Percentiles rank a stretch among this genome's conserved stretches.
Conservation (phyloP, 1,139 yeast genomes). For the Saccharomycopsis crataegensis region DNA sequence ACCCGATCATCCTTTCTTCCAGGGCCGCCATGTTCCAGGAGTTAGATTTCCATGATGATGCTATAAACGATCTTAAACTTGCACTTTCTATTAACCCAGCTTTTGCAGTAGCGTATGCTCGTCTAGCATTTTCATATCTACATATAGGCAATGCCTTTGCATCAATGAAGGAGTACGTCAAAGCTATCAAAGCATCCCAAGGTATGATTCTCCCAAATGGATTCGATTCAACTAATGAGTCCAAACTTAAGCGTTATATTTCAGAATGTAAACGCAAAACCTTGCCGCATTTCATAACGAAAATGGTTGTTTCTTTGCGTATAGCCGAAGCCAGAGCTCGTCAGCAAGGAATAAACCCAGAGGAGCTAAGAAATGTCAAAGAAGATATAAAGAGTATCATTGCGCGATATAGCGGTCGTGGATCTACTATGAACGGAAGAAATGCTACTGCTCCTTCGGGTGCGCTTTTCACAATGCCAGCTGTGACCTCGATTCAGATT, state of each 20-base stretch:
- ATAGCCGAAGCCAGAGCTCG: constrained; percentile 15
- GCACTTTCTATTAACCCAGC: constrained; percentile 28
- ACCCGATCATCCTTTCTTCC: constrained; percentile 29
- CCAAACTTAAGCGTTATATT: constrained; percentile 3
- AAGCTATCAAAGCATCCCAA: constrained; percentile 25
- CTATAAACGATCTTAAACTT: constrained; percentile 28
- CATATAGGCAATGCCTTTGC: constrained; percentile 30
- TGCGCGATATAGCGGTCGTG: neutral
- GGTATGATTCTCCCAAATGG: constrained; percentile 15
- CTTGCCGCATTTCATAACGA: constrained; percentile 8
- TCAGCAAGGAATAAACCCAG: constrained; percentile 16
- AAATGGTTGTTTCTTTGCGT: constrained; percentile 3
- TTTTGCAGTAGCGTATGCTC: constrained; percentile 31
- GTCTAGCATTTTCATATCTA: constrained; percentile 30
- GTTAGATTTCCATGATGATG: constrained; percentile 29
- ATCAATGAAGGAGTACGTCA: constrained; percentile 29
- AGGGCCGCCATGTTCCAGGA: constrained; percentile 33
- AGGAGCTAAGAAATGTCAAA: constrained; percentile 1
- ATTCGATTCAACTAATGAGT: neutral
- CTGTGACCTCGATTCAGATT: neutral
- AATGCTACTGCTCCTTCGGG: neutral
- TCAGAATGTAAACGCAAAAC: constrained; percentile 9
- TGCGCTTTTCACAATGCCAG: neutral
- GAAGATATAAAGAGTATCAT: constrained; percentile 7
- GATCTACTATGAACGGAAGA: neutral